Evolutionary conservation across 768 basidiomycete species (phyloP), one percentile per base, ranked within the genome.

Genomic region (Russula lepida): DNA sequence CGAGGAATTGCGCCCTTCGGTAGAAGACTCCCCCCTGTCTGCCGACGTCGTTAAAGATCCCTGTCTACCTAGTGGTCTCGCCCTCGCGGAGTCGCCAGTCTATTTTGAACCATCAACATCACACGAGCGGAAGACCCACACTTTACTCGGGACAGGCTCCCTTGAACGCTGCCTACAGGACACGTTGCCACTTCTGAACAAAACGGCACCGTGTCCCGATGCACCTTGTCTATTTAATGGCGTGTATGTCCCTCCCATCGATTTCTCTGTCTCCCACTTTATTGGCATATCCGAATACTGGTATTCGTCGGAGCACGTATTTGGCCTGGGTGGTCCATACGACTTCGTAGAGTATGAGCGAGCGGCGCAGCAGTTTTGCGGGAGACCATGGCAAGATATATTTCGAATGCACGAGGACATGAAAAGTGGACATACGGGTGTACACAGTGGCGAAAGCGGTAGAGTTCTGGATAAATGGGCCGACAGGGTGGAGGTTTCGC

Each of bases 211-310:
- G 0, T 99, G 97, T 74, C 80, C 84, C 2, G 87, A 92, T 67
- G 73, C 80, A 0, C 90, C 91, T 0, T 98, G 95, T 73, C 80
- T 95, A 17, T 98, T 98, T 81, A 88, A 95, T 68, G 97, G 95
- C 23, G 84, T 98, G 0, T 86, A 92, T 49, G 94, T 94, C 13
- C 95, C 97, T 6, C 82, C 85, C 1, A 98, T 98, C 69, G 92
- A 98, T 74, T 99, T 98, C 72, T 82, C 84, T 41, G 91, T 86
- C 35, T 92, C 91, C 13, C 88, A 87, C 58, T 99, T 98, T 72
- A 97, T 99, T 67, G 97, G 97, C 3, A 86, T 99, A 41, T 95
- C 92, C 15, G 97, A 99, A 72, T 99, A 98, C 71, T 99, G 95
- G 95, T 98, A 98, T 74, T 98, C 95, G 27, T 92, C 94, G 11